These are phyloP conservation scores for Blastobotrys aristatus DNA, from an alignment of 1,139 yeast species.

Conservation along the genomic window DNA sequence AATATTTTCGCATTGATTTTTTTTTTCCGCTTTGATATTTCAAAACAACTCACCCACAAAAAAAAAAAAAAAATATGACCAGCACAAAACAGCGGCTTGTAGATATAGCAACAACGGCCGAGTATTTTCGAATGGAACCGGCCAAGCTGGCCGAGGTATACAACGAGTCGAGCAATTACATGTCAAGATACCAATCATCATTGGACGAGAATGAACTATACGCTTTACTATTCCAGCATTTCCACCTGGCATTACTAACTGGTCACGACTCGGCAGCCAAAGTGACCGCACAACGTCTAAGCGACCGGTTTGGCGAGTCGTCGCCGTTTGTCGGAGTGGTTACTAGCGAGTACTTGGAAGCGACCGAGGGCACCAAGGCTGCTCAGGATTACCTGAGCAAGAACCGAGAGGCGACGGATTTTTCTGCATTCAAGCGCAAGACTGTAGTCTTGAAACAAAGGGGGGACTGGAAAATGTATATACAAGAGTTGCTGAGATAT, in stretches of 20 bases:
- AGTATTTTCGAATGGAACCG: slow-evolving; percentile 17
- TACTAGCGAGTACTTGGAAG: slow-evolving; percentile 53
- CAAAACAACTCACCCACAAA: neutral
- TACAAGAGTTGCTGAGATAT: slow-evolving; percentile 46
- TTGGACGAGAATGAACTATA: slow-evolving; percentile 49
- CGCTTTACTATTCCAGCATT: slow-evolving; percentile 63
- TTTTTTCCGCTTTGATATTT: too few species aligned
- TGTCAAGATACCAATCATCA: slow-evolving; percentile 33
- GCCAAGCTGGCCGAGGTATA: slow-evolving; percentile 29
- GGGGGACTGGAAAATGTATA: slow-evolving; percentile 39
- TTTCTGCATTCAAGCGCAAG: slow-evolving; percentile 36
- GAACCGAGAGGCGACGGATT: slow-evolving; percentile 33
- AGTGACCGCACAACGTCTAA: slow-evolving; percentile 52
- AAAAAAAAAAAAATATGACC: neutral
- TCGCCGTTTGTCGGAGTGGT: slow-evolving; percentile 57
- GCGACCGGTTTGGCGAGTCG: slow-evolving; percentile 55
- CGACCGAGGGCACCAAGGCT: slow-evolving; percentile 45
- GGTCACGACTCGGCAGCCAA: slow-evolving; percentile 69
- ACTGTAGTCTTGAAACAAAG: slow-evolving; percentile 32
- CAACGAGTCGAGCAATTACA: slow-evolving; percentile 30
- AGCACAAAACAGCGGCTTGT: slow-evolving; percentile 7
- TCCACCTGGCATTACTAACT: slow-evolving; percentile 60
- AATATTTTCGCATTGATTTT: too few species aligned
- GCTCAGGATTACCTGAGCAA: slow-evolving; percentile 37
- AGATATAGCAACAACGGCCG: slow-evolving; percentile 6